A percentile compares a stretch with the other conserved stretches of the same genome.
phyloP scores from a whole-genome alignment of 1,139 yeast species.

The Diutina mesorugosa region DNA sequence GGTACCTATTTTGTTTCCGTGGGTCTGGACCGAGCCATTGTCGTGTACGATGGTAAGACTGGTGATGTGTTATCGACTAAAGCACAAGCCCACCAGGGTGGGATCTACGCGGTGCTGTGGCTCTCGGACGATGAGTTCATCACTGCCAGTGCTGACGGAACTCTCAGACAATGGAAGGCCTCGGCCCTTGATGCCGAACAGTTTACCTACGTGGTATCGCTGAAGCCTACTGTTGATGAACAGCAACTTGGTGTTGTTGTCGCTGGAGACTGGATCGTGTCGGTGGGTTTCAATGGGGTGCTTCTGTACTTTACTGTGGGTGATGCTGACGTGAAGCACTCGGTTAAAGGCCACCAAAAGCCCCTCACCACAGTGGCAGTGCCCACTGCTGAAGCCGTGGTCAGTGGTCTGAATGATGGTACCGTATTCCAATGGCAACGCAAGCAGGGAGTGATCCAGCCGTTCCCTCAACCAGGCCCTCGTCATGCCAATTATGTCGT shows the following conservation, averaged over 20 bases:
- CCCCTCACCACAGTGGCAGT: slow-evolving; percentile 43
- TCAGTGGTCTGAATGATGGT: slow-evolving; percentile 84
- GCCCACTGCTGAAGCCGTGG: slow-evolving; percentile 15
- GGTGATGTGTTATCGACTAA: slow-evolving; percentile 58
- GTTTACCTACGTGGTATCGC: slow-evolving; percentile 31
- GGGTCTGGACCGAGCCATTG: slow-evolving; percentile 74
- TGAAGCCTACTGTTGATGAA: slow-evolving; percentile 27
- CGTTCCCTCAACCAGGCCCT: slow-evolving; percentile 7
- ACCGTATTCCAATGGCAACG: slow-evolving; percentile 46
- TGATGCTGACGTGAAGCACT: slow-evolving; percentile 24
- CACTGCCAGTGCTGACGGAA: slow-evolving; percentile 77
- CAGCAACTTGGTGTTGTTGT: slow-evolving; percentile 79
- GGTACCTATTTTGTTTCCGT: slow-evolving; percentile 66
- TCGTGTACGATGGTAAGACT: slow-evolving; percentile 74
- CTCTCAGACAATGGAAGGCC: slow-evolving; percentile 53
- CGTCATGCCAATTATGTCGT: slow-evolving; percentile 49
- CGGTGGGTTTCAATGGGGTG: slow-evolving; percentile 63
- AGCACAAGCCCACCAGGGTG: slow-evolving; percentile 57
- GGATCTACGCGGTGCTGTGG: slow-evolving; percentile 73
- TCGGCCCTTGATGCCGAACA: slow-evolving; percentile 12
- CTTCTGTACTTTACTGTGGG: slow-evolving; percentile 42
- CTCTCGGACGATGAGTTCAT: slow-evolving; percentile 42
- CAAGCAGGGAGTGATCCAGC: background rate
- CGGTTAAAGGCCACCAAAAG: slow-evolving; percentile 69
- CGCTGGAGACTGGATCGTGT: slow-evolving; percentile 42